A percentile compares a stretch with the other conserved stretches of the same genome.
Evolutionary conservation across 78 protist genomes (phyloP).

Genomic region (Dictyostelium capitatum): DNA sequence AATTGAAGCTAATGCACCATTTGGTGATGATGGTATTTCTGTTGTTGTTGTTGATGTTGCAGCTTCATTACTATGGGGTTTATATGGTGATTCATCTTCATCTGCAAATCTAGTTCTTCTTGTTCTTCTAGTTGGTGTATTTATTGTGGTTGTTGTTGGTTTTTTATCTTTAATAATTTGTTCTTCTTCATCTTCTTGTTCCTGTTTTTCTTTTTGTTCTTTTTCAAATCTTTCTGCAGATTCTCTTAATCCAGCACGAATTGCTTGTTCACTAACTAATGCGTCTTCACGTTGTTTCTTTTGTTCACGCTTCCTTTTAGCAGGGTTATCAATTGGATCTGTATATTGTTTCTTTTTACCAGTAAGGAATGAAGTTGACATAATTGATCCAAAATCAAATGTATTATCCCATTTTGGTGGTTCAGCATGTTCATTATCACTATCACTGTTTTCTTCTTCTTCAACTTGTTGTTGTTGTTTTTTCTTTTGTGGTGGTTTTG

Average conservation of each 20-base stretch:
- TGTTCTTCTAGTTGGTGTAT: neutral
- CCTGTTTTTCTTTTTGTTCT: neutral
- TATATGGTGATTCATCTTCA: constrained; percentile 12
- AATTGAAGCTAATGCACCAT: too few relatives aligned
- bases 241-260: too few relatives aligned
- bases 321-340: constrained; percentile 5
- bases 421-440: neutral
- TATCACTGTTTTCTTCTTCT: neutral
- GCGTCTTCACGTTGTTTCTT: neutral
- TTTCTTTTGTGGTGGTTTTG: too few relatives aligned
- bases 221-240: neutral
- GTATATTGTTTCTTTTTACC: neutral
- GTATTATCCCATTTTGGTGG: constrained; percentile 9
- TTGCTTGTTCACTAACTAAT: neutral
- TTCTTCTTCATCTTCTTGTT: neutral
- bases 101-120: constrained; percentile 10
- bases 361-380: neutral
- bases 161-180: neutral
- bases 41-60: too few relatives aligned
- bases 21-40: too few relatives aligned
- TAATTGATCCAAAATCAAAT: neutral
- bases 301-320: neutral
- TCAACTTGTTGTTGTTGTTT: neutral
- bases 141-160: neutral
- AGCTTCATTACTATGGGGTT: neutral